Evolutionary conservation across 2,329 filamentous ascomycete genomes (phyloP).

Genomic region (Botrytis paeoniae): DNA sequence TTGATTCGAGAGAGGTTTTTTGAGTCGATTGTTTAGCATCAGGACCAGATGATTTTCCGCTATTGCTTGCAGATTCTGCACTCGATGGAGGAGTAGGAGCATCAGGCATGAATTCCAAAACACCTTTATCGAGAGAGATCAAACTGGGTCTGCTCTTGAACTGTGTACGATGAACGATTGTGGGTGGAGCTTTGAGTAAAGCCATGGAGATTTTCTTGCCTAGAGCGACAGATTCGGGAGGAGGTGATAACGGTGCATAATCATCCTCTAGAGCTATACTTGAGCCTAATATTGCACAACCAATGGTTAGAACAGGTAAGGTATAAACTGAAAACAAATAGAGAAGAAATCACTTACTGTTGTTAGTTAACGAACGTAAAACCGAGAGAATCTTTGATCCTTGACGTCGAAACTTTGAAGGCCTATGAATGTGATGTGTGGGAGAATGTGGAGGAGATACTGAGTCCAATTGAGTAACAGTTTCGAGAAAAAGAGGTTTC

Average conservation of each 20-base stretch:
- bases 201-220: constrained; percentile 42
- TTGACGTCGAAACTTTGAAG: constrained; percentile 42
- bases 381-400: constrained; percentile 45
- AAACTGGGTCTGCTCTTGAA: constrained; percentile 41
- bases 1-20: constrained; percentile 43
- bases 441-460: constrained; percentile 32
- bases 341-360: constrained; percentile 28
- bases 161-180: constrained; percentile 44
- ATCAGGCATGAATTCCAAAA: constrained; percentile 29
- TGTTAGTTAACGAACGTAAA: constrained; percentile 44
- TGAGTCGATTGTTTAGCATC: constrained; percentile 34
- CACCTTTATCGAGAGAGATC: constrained; percentile 39
- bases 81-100: constrained; percentile 31
- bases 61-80: constrained; percentile 31
- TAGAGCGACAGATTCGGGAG: background rate
- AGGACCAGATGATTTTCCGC: constrained; percentile 34
- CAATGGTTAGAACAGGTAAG: background rate
- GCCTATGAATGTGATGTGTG: constrained; percentile 27
- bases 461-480: background rate
- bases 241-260: constrained; percentile 12
- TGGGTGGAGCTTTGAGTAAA: constrained; percentile 42
- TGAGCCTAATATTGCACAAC: background rate
- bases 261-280: background rate
- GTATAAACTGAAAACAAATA: background rate
- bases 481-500: background rate